Evolutionary conservation across 78 protist species (phyloP).

Genomic region (Polysphondylium violaceum): DNA sequence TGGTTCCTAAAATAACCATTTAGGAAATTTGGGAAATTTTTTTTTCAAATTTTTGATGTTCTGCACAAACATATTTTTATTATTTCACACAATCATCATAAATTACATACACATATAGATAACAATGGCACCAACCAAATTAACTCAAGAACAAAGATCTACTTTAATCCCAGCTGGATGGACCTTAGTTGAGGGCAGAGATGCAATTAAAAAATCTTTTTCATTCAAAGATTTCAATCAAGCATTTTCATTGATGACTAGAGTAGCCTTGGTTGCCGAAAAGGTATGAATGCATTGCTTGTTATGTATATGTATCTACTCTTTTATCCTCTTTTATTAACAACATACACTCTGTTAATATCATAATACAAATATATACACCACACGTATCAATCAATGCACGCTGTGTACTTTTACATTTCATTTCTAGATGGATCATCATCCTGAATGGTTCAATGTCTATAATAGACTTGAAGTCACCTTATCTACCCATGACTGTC

Average conservation of each 20-base stretch:
- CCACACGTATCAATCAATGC: no score
- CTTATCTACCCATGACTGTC: slow-evolving; percentile 91
- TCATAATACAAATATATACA: no score
- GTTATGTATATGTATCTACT: not conserved
- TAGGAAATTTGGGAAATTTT: no score
- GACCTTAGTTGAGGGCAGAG: slow-evolving; percentile 86
- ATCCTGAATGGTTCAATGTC: slow-evolving; percentile 97
- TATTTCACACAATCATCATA: not conserved
- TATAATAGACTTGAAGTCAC: slow-evolving; percentile 93
- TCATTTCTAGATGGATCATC: slow-evolving; percentile 86
- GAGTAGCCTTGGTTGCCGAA: slow-evolving; percentile 88
- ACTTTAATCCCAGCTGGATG: slow-evolving; percentile 50
- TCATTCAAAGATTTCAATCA: slow-evolving; percentile 87
- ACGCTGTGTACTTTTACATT: no score
- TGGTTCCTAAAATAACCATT: no score
- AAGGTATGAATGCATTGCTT: slow-evolving; percentile 11
- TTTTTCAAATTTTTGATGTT: no score
- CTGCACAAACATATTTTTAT: not conserved
- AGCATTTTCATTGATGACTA: slow-evolving; percentile 91
- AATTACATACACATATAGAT: not conserved
- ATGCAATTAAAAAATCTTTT: slow-evolving; percentile 88
- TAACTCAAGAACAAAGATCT: slow-evolving; percentile 62
- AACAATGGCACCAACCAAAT: slow-evolving; percentile 42
- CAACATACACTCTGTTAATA: no score
- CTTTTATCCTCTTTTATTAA: not conserved